Conservation (phyloP, 2,329 filamentous ascomycete species). For the Colletotrichum australisinense region DNA sequence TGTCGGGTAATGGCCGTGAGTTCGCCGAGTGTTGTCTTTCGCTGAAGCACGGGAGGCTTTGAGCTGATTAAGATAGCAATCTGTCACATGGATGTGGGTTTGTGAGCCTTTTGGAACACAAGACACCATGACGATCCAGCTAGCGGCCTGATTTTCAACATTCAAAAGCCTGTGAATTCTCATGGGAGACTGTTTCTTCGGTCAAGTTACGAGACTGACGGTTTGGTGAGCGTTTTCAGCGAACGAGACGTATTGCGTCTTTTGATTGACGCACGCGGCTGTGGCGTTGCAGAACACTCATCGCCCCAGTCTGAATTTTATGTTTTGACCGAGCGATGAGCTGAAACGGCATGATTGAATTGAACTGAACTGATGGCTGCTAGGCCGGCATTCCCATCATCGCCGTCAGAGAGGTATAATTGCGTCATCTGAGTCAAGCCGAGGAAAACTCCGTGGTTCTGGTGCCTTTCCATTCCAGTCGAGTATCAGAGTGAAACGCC, state of each 20-base stretch:
- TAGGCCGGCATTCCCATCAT: slow-evolving; percentile 18
- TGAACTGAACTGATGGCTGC: background rate
- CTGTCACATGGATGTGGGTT: background rate
- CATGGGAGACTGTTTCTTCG: background rate
- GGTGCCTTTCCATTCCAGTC: slow-evolving; percentile 22
- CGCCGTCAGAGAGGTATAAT: background rate
- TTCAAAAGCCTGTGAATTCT: background rate
- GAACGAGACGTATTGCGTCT: background rate
- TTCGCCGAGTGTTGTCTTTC: background rate
- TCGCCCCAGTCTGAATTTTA: background rate
- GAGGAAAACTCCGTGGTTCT: slow-evolving; percentile 1
- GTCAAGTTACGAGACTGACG: background rate
- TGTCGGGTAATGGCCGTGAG: background rate
- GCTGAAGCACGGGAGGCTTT: background rate
- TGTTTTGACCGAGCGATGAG: background rate
- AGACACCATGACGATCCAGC: background rate
- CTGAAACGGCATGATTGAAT: slow-evolving; percentile 9
- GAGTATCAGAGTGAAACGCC: slow-evolving; percentile 26
- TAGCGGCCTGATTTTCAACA: background rate
- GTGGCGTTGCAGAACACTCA: slow-evolving; percentile 22
- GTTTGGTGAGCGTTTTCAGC: background rate
- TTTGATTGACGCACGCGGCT: slow-evolving; percentile 2
- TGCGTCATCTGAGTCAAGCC: slow-evolving; percentile 1
- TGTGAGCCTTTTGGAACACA: background rate
- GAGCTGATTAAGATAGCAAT: background rate